phyloP scores from a whole-genome alignment of 179 eudicot genomes.

The Gypsophila paniculata region DNA sequence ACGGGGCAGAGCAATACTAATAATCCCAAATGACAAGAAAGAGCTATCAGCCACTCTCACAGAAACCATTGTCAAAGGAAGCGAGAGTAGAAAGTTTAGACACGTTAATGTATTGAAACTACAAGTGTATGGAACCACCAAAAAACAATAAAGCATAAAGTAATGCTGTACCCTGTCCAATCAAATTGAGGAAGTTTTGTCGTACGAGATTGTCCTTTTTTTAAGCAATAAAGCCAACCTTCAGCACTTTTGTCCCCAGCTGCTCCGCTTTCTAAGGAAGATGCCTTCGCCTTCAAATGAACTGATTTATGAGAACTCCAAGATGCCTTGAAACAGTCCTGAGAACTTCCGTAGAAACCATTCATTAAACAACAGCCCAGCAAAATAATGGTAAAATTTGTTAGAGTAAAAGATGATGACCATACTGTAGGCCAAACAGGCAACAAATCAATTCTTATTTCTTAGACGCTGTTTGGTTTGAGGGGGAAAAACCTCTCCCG shows the following conservation, averaged over 20 bases:
- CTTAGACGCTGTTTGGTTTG: neutral
- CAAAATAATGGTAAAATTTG: neutral
- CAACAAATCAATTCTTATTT: neutral
- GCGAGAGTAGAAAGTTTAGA: too few species aligned
- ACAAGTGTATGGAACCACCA: too few species aligned
- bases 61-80: too few species aligned
- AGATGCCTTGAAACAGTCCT: conserved; percentile 93
- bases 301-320: conserved; percentile 90
- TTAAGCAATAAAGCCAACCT: conserved; percentile 86
- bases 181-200: conserved; percentile 74
- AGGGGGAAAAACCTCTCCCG: neutral
- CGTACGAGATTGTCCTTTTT: conserved; percentile 81
- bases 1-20: neutral
- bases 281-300: conserved; percentile 59
- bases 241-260: conserved; percentile 44
- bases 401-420: neutral
- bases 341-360: conserved; percentile 51
- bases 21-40: conserved; percentile 6
- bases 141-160: too few species aligned
- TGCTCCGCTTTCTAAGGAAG: conserved; percentile 34
- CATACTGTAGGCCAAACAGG: neutral
- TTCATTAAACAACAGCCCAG: conserved; percentile 10
- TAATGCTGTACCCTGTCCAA: conserved; percentile 78
- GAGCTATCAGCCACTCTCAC: too few species aligned
- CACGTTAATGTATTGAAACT: neutral